Conservation (phyloP, 2,329 filamentous ascomycete genomes). For the Alternaria sp. region DNA sequence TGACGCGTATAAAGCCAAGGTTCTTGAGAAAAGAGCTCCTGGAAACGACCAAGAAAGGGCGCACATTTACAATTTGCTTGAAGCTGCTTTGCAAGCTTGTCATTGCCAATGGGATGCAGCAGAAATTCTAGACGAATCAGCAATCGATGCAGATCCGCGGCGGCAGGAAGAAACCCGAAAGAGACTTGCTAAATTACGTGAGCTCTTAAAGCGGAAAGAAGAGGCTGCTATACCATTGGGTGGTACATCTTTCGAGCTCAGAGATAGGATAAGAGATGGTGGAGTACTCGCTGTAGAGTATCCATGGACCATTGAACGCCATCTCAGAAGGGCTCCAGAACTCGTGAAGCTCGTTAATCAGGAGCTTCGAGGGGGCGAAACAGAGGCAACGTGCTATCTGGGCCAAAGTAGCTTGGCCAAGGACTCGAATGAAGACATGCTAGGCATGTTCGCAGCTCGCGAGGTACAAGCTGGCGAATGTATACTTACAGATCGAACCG, state of each 20-base stretch:
- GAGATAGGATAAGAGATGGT: slow-evolving; percentile 24
- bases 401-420: slow-evolving; percentile 10
- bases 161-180: background rate
- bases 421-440: slow-evolving; percentile 13
- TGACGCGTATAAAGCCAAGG: slow-evolving; percentile 42
- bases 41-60: background rate
- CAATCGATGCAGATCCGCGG: background rate
- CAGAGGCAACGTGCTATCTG: slow-evolving; percentile 7
- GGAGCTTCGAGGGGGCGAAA: background rate
- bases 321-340: slow-evolving; percentile 9
- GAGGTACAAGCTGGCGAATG: slow-evolving; percentile 20
- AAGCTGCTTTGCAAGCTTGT: slow-evolving; percentile 34
- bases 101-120: slow-evolving; percentile 32
- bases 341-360: slow-evolving; percentile 15
- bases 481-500: slow-evolving; percentile 21
- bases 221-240: slow-evolving; percentile 12
- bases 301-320: slow-evolving; percentile 20
- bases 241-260: slow-evolving; percentile 17
- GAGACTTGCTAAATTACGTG: slow-evolving; percentile 11
- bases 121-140: slow-evolving; percentile 17
- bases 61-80: slow-evolving; percentile 17
- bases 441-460: slow-evolving; percentile 19
- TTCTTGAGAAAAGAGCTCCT: slow-evolving; percentile 37
- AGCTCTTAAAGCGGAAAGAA: slow-evolving; percentile 19
- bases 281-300: slow-evolving; percentile 25